Base-by-base conservation (phyloP, 106 monocot genomes). In the Dioscorea zingiberensis region DNA sequence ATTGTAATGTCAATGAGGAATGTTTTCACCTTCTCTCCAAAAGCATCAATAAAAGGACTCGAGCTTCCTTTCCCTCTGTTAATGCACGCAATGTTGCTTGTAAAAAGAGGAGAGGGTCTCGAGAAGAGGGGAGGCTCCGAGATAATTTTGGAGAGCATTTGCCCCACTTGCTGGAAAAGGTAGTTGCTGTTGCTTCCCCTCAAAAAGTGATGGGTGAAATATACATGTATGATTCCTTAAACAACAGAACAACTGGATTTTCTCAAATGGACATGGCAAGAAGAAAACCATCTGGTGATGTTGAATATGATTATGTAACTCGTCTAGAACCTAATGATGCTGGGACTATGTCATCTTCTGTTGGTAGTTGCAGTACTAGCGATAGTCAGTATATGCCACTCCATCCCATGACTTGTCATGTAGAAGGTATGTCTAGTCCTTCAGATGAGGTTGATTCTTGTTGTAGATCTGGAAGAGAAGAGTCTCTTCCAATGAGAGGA, bases 361-460 rank as follows among this genome's bases (percentile, higher is more conserved):
- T 74, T 74, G 81, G 81, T 71, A 81, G 85, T 63, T 85, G 77
- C 59, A 72, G 77, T 58, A 60, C 56, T 66, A 74, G 73, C 58
- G 71, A 70, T 68, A 81, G 64, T 55, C 44, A 48, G 22, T 47
- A 67, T 75, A 66, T 66, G 21, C 44, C 62, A 55, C 25, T 48
- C 15, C 48, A 27, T 73, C 48, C 72, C 56, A 23, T 65, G 48
- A 49, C 25, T 51, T 30, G 27, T 64, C 25, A 21, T 30, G 47
- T 49, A 47, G 38, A 60, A 63, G 75, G 74, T 74, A 28, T 65
- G 16, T 68, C 60, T 79, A 57, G 44, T 61, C 44, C 56, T 62
- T 66, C 60, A 24, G 69, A 73, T 54, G 80, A 69, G 67, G 84
- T 63, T 26, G 54, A 55, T 23, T 68, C 69, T 49, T 65, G 44